Evolutionary conservation across 1,284 basidiomycete species (phyloP).

Genomic region (Tilletia indica): DNA sequence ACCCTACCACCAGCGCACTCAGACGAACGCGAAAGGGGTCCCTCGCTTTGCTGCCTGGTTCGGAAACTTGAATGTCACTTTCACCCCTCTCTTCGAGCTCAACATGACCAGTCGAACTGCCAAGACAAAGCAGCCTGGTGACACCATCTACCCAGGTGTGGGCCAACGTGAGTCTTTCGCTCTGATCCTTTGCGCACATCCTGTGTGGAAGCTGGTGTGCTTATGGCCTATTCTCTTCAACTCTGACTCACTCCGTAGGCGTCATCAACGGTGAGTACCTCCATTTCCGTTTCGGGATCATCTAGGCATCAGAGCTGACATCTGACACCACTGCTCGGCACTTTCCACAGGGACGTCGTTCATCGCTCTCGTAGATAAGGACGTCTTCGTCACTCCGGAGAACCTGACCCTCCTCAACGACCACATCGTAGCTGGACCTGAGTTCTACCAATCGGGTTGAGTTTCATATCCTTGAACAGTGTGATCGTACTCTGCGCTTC

Average conservation of each 20-base stretch:
- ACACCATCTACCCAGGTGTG: constrained; percentile 26
- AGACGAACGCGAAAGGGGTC: constrained; percentile 29
- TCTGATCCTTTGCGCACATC: no score
- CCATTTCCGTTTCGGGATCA: background rate
- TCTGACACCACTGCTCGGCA: no score
- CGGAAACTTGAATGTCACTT: constrained; percentile 43
- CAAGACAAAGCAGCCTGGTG: constrained; percentile 38
- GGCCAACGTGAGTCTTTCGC: constrained; percentile 5
- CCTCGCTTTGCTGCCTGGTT: constrained; percentile 41
- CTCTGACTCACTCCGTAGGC: background rate
- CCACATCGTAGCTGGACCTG: constrained; percentile 40
- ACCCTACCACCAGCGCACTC: constrained; percentile 40
- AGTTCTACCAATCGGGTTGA: constrained; percentile 43
- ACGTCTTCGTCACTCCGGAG: constrained; percentile 33
- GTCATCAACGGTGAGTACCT: constrained; percentile 13
- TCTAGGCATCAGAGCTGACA: constrained; percentile 18
- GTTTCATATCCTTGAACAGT: background rate
- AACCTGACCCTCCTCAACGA: constrained; percentile 39
- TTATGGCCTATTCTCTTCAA: no score
- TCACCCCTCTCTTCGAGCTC: constrained; percentile 36
- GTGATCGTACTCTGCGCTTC: no score
- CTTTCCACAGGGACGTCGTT: constrained; percentile 30
- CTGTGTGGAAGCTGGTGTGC: no score
- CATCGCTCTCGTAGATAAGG: constrained; percentile 33
- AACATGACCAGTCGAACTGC: constrained; percentile 32